Evolutionary conservation across 2,329 filamentous ascomycete genomes (phyloP), one percentile per base, ranked within the genome.

Genomic region (Cercospora sesami): DNA sequence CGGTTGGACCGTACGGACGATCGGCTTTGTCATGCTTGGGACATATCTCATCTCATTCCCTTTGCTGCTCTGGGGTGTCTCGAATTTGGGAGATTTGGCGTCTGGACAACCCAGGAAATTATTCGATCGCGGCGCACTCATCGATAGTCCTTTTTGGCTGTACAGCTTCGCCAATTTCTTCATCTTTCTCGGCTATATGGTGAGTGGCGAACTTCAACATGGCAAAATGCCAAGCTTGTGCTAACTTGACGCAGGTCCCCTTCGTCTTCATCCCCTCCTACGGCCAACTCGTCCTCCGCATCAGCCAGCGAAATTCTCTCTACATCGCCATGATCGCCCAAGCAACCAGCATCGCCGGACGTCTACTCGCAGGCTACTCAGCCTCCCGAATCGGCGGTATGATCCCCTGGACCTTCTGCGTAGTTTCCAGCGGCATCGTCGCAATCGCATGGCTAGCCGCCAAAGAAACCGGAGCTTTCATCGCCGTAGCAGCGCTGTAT

Each of bases 1-100:
- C 73, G 81, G 81, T 1, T 90, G 88, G 87, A 89, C 89, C 0
- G 84, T 90, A 28, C 81, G 88, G 0, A 81, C 84, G 0, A 83
- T 89, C 75, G 88, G 83, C 0, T 85, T 91, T 63, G 83, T 90
- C 33, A 86, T 87, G 58, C 69, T 90, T 3, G 83, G 79, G 0
- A 68, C 80, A 0, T 80, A 79, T 5, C 68, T 71, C 3, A 68
- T 79, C 14, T 79, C 81, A n/a, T 78, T 79, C 59, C 76, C 78
- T 65, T 74, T 67, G 72, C 77, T 58, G 73, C 80, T 66, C 12
- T 83, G 67, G 74, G 69, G 73, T 18, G 76, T 68, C n/a, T 64
- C 64, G 33, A 78, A 78, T 45, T 66, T 78, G 3, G 76, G 75
- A 7, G 73, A 77, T 60, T 69, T 77, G 7, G 70, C 74, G 16